Evolutionary conservation across 768 basidiomycete genomes (phyloP).

Genomic region (Trametopsis cervina): DNA sequence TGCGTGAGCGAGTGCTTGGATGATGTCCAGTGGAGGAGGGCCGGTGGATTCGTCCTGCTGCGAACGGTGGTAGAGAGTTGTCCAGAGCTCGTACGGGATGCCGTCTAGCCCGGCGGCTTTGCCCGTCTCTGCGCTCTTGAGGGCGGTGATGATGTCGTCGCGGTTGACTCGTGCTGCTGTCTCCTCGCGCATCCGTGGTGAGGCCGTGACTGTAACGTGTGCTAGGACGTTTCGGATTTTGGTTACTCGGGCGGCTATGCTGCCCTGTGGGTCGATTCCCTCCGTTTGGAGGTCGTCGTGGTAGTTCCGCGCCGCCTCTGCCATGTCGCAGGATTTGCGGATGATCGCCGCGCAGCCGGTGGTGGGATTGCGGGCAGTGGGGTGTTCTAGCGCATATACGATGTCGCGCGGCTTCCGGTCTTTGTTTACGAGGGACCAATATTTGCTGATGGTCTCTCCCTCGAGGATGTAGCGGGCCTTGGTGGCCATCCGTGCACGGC

Average conservation of each 20-base stretch:
- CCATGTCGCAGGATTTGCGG: slow-evolving; percentile 17
- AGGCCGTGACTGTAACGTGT: too few relatives aligned
- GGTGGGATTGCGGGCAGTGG: background rate
- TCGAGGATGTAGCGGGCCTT: background rate
- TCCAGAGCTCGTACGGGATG: slow-evolving; percentile 8
- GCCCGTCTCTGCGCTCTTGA: background rate
- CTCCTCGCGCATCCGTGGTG: too few relatives aligned
- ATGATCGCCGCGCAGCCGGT: slow-evolving; percentile 1
- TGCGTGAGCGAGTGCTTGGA: background rate
- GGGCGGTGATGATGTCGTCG: slow-evolving; percentile 1
- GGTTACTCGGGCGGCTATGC: too few relatives aligned
- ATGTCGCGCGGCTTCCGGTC: slow-evolving; percentile 4
- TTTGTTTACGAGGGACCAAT: slow-evolving; percentile 2
- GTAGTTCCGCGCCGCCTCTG: slow-evolving; percentile 12
- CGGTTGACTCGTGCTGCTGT: too few relatives aligned
- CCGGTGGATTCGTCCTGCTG: background rate
- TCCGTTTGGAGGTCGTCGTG: slow-evolving; percentile 10
- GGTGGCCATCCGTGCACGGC: background rate
- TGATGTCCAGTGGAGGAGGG: background rate
- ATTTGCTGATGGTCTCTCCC: slow-evolving; percentile 6
- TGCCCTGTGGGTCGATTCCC: background rate
- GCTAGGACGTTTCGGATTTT: too few relatives aligned
- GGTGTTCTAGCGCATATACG: background rate
- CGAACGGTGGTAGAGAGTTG: background rate
- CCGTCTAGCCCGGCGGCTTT: slow-evolving; percentile 6